Evolutionary conservation across 371 early-diverging fungal species (phyloP).

Genomic region (Fennellomyces sp.): DNA sequence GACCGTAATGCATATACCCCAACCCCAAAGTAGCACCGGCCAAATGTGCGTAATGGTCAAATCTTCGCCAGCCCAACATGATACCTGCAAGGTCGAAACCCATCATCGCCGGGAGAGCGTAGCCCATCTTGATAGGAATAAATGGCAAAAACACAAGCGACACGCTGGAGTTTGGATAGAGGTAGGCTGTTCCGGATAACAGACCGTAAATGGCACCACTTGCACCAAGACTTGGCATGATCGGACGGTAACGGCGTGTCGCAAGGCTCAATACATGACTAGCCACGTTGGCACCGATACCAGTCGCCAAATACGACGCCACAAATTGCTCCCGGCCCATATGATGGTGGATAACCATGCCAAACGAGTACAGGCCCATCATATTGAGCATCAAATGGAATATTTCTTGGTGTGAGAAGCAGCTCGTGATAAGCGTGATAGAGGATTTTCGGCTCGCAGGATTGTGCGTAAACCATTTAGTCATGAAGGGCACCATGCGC

Average conservation of each 20-base stretch:
- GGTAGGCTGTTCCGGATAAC: constrained; percentile 56
- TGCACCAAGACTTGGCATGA: constrained; percentile 77
- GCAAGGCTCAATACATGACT: constrained; percentile 62
- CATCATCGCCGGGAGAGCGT: constrained; percentile 43
- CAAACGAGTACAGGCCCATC: constrained; percentile 70
- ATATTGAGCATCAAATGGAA: constrained; percentile 74
- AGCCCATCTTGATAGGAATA: constrained; percentile 66
- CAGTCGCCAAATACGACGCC: constrained; percentile 75
- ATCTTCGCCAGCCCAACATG: constrained; percentile 57
- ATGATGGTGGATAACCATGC: constrained; percentile 39
- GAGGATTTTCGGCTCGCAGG: constrained; percentile 48
- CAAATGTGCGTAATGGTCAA: constrained; percentile 77
- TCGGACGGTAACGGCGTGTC: constrained; percentile 40
- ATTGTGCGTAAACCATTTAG: constrained; percentile 69
- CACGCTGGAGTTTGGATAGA: constrained; percentile 66
- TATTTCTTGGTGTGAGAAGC: constrained; percentile 66
- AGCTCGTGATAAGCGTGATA: constrained; percentile 70
- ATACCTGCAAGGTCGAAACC: constrained; percentile 66
- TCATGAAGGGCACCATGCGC: constrained; percentile 66
- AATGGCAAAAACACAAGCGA: constrained; percentile 76
- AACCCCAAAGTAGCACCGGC: constrained; percentile 64
- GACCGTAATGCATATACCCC: constrained; percentile 53
- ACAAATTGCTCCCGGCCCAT: constrained; percentile 74
- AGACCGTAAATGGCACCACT: constrained; percentile 79
- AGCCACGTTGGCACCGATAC: constrained; percentile 62